Percentiles rank a stretch among this genome's conserved stretches.
phyloP scores from a whole-genome alignment of 2,329 filamentous ascomycete genomes.

The Aspergillus flavus region DNA sequence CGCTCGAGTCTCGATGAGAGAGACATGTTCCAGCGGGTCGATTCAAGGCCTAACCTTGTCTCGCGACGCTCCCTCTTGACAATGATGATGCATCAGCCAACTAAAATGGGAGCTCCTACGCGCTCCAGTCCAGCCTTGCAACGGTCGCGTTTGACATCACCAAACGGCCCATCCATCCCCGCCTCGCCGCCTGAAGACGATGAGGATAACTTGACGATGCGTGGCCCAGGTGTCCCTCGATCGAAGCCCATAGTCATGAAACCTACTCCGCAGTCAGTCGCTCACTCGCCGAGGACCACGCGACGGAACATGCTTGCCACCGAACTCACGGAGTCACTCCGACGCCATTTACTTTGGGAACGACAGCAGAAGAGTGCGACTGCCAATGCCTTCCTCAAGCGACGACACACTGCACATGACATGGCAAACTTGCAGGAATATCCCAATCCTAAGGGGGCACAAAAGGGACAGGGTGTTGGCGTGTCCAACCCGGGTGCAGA shows the following conservation, averaged over 20 bases:
- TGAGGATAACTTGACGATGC: constrained; percentile 64
- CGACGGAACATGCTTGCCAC: constrained; percentile 93
- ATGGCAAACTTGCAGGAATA: constrained; percentile 85
- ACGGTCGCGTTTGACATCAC: constrained; percentile 65
- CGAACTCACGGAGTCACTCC: constrained; percentile 89
- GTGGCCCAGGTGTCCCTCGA: constrained; percentile 65
- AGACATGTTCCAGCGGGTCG: constrained; percentile 83
- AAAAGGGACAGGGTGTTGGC: constrained; percentile 36
- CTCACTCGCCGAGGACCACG: constrained; percentile 87
- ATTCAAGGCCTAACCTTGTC: constrained; percentile 81
- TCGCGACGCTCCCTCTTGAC: constrained; percentile 89
- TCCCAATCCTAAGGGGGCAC: constrained; percentile 65
- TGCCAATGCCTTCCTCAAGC: constrained; percentile 84
- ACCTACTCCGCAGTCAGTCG: constrained; percentile 68
- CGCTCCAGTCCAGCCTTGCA: constrained; percentile 48
- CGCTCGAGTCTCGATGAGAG: constrained; percentile 81
- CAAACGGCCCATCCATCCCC: constrained; percentile 67
- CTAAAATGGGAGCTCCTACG: constrained; percentile 66
- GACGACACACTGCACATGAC: constrained; percentile 87
- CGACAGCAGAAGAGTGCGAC: constrained; percentile 91
- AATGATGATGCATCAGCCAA: constrained; percentile 81
- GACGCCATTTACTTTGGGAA: constrained; percentile 91
- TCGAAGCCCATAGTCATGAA: constrained; percentile 81
- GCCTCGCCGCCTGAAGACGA: constrained; percentile 61
- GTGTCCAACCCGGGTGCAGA: constrained; percentile 29